These are phyloP conservation scores for Quercus bicolor DNA, from an alignment of 306 rosid species.

Conservation along the genomic window DNA sequence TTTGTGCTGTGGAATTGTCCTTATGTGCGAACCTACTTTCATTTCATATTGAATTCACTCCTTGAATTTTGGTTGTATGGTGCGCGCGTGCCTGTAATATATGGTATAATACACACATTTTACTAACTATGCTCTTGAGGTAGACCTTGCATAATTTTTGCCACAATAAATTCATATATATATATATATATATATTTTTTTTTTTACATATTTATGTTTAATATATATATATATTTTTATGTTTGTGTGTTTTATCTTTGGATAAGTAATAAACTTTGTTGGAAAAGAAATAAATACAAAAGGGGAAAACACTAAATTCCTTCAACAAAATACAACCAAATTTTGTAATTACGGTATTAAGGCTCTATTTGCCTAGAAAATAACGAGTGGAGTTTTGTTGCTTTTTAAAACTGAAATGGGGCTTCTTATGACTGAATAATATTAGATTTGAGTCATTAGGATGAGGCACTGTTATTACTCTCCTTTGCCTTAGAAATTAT, in stretches of 20 bases:
- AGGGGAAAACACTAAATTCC: background rate
- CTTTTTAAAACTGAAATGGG: background rate
- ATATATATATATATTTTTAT: background rate
- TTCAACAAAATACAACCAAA: background rate
- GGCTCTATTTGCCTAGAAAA: background rate
- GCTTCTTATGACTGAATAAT: background rate
- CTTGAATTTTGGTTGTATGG: background rate
- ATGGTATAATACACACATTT: no score
- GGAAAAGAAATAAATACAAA: background rate
- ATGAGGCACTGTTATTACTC: background rate
- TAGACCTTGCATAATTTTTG: background rate
- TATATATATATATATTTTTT: no score
- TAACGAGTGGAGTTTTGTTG: background rate
- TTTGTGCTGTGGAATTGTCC: background rate
- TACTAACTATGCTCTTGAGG: background rate
- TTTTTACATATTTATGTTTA: no score
- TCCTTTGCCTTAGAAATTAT: background rate
- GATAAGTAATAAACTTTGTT: background rate
- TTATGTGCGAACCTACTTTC: background rate
- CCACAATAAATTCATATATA: background rate
- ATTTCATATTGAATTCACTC: background rate
- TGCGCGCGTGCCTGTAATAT: no score
- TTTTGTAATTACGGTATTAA: background rate
- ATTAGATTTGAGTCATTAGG: background rate
- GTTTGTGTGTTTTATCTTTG: no score